Base-by-base conservation (phyloP, 768 basidiomycete genomes). In the Dentipellis sp. region DNA sequence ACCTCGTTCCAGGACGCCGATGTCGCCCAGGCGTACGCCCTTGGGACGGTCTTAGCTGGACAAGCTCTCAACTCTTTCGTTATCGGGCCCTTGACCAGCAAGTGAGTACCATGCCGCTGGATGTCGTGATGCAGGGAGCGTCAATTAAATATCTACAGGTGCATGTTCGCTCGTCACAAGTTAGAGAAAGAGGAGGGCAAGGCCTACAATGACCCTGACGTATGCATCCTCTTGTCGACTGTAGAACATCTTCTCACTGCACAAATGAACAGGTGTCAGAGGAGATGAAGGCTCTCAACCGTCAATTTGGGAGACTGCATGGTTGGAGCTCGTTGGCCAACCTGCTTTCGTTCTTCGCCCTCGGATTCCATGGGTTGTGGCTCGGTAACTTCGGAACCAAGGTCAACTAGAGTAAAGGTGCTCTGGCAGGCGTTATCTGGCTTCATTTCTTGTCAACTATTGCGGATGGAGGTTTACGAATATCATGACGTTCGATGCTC, bases 131-230 rank as follows among this genome's bases (percentile, higher is more conserved):
- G n/a, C n/a, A 14, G 10, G n/a, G 14, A n/a, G 5, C n/a, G 42
- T 14, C 40, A 11, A 42, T 42, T 45, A 11, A 7, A 8, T 17
- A 17, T 19, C 9, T 14, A 6, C 50, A 89, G 88, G 67, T 81
- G 82, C n/a, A 87, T 87, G 86, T 83, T 86, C 66, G 68, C 83
- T 67, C 76, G 88, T 55, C 83, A 88, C 50, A 81, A 74, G 59
- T 71, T 84, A 56, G 88, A 92, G 72, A 86, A 89, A 63, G 76
- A 81, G 47, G 86, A 90, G 67, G 82, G 83, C 10, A 86, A 84
- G 68, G 63, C 68, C 16, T 81, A 84, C 66, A 83, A 78, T 62
- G 85, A 87, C 54, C 69, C 78, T 34, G 79, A 75, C 45, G 90
- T 91, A 71, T 63, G 76, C 4, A 14, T 40, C 11, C 8, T 16